A percentile compares a stretch with the other conserved stretches of the same genome.
phyloP scores from a whole-genome alignment of 176 grass and related monocot species.

The Aegilops sharonensis region DNA sequence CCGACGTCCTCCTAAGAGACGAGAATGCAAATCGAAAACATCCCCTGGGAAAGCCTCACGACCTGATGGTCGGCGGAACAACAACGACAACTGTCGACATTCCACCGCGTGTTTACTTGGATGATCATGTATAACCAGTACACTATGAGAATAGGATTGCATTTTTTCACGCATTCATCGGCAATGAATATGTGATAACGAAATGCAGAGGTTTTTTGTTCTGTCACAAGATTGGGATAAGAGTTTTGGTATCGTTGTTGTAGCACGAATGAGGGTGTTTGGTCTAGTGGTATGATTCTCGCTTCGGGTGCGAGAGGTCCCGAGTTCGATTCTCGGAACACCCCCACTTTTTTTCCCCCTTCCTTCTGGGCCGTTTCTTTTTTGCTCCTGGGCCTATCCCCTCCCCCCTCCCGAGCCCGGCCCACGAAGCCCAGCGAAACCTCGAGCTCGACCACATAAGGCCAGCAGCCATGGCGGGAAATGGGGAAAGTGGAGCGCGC shows the following conservation, averaged over 20 bases:
- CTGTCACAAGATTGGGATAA: too few species aligned
- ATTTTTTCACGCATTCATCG: too few species aligned
- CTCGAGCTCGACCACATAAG: not conserved
- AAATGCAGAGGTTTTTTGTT: too few species aligned
- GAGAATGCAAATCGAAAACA: not conserved
- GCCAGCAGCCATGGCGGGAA: conserved; percentile 14
- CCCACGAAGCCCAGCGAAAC: not conserved
- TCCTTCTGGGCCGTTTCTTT: too few species aligned
- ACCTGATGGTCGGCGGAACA: not conserved
- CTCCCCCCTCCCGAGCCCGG: not conserved
- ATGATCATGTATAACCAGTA: too few species aligned
- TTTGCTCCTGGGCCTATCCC: too few species aligned
- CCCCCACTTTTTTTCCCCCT: conserved; percentile 11
- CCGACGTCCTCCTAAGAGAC: not conserved
- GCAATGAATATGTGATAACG: too few species aligned
- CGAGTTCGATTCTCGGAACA: conserved; percentile 97
- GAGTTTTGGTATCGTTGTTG: not conserved
- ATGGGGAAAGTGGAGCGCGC: not conserved
- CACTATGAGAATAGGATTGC: too few species aligned
- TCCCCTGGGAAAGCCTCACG: not conserved
- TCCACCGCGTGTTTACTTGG: not conserved
- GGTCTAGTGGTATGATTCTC: conserved; percentile 99
- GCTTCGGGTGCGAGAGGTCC: conserved; percentile 93
- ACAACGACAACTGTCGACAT: not conserved
- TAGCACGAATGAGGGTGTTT: conserved; percentile 31